Evolutionary conservation across 1,139 yeast genomes (phyloP), one percentile per base, ranked within the genome.

Genomic region (Debaryomyces robertsiae): DNA sequence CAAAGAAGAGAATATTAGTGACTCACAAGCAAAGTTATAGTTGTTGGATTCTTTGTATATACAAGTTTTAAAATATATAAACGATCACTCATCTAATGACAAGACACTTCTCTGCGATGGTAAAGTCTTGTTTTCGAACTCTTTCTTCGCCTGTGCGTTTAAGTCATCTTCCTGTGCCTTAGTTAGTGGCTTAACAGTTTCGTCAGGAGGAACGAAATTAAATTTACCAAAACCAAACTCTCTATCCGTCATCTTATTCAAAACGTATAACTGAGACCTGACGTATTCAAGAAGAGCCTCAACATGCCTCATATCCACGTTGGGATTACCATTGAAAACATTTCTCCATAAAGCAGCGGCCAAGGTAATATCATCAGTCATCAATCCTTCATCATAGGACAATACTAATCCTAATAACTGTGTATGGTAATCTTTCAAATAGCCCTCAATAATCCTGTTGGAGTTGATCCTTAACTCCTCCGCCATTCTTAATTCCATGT

Each of bases 261-360:
- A 72, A 9, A 91, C 93, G 57, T 90, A 91, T 33, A 93, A 70
- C 60, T 94, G 96, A 48, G 89, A 82, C 60, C 98, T 81, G 32
- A 90, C 84, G 58, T 91, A 91, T 49, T 88, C 88, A 19, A 91
- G 87, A 55, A 88, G 73, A 7, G 94, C 93, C 61, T 91, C 98
- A 32, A 94, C 69, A 48, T 88, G 91, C 46, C 86, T 80, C 63
- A 85, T 75, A 63, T 93, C 96, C 27, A 85, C 82, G 49, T 88
- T 84, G 27, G 81, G 81, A 60, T 88, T 82, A 42, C 95, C 96
- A 53, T 87, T 87, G 65, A 90, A 93, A 45, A 93, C 67, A 58
- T 90, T 90, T 72, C 97, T 81, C 95, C 95, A 88, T 32, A 91
- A 64, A 0, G 97, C 96, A 32, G 86, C 80, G 2, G 95, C 96